Conservation (phyloP, 2,329 filamentous ascomycete genomes). For the Penicillium brevicompactum region DNA sequence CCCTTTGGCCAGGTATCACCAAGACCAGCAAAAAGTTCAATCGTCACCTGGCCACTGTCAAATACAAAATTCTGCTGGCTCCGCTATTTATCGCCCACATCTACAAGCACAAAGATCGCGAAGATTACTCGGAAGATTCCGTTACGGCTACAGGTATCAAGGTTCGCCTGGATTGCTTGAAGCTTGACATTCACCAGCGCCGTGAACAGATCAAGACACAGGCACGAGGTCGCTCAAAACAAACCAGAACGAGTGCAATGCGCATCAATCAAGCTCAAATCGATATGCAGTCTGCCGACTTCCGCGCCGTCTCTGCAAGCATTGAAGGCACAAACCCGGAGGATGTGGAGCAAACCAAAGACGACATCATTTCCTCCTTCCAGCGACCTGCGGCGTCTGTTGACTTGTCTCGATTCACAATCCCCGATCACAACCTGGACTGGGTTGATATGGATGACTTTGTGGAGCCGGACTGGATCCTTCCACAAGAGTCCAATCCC, state of each 20-base stretch:
- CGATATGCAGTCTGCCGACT: constrained; percentile 86
- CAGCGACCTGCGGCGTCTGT: constrained; percentile 55
- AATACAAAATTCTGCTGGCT: constrained; percentile 91
- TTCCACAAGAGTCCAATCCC: constrained; percentile 85
- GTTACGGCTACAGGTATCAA: constrained; percentile 96
- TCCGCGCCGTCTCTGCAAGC: constrained; percentile 88
- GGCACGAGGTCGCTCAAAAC: constrained; percentile 73
- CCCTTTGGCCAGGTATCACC: constrained; percentile 86
- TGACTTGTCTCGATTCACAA: constrained; percentile 84
- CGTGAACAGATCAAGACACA: constrained; percentile 87
- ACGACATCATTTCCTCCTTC: constrained; percentile 61
- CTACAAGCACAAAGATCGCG: constrained; percentile 96
- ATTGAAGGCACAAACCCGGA: constrained; percentile 79
- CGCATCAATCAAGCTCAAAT: constrained; percentile 93
- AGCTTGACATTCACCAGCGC: constrained; percentile 92
- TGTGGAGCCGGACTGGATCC: constrained; percentile 94
- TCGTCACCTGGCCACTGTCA: constrained; percentile 94
- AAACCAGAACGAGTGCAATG: constrained; percentile 85
- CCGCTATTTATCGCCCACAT: constrained; percentile 95
- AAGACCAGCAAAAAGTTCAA: constrained; percentile 99
- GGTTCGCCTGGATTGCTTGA: constrained; percentile 92
- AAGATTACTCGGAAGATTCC: constrained; percentile 75
- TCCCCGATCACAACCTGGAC: constrained; percentile 89
- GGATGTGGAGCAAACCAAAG: constrained; percentile 63
- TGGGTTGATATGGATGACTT: constrained; percentile 99